Evolutionary conservation across 164 flowering plant genomes (phyloP), one percentile per base, ranked within the genome.

Genomic region (Malania oleifera): DNA sequence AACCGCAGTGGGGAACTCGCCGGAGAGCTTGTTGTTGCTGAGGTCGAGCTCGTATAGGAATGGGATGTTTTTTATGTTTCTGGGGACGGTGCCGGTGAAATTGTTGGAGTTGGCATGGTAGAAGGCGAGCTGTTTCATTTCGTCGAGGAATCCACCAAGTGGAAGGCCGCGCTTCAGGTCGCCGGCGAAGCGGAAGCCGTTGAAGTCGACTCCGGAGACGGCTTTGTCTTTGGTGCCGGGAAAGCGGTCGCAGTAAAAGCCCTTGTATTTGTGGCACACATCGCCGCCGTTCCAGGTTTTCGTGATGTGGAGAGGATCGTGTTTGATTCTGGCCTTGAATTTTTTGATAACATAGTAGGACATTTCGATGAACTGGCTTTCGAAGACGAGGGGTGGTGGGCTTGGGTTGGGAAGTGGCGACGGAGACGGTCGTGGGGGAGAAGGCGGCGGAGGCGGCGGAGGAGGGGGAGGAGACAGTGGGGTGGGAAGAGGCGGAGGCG

Each of bases 11-110:
- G 50, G 50, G 26, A 46, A 46, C 11, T 22, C 14, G 26, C 50
- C 50, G 1, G 50, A 46, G 50, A 46, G 50, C 26, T 46, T 46
- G 50, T 46, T 46, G 50, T 46, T 46, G 50, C 50, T 46, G 26
- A 46, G 26, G 26, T 46, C 50, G 26, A 46, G 26, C 50, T 46
- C 50, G 26, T 7, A 46, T 11, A 46, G 14, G 50, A 5, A 46
- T 7, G 25, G 25, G 26, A 46, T 6, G 50, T 46, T 13, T 7
- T 20, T 20, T 25, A 46, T 46, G 17, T 20, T 20, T 11, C 3
- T 3, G 11, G 50, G 50, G 50, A 46, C 26, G 12, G 26, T 6
- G 50, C 50, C 50, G 50, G 50, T 46, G 50, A 46, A 46, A 26
- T 46, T 46, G 50, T 46, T 46, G 50, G 50, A 46, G 50, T 46